Conservation (phyloP, 1,284 basidiomycete species). For the Apiotrichum domesticum region DNA sequence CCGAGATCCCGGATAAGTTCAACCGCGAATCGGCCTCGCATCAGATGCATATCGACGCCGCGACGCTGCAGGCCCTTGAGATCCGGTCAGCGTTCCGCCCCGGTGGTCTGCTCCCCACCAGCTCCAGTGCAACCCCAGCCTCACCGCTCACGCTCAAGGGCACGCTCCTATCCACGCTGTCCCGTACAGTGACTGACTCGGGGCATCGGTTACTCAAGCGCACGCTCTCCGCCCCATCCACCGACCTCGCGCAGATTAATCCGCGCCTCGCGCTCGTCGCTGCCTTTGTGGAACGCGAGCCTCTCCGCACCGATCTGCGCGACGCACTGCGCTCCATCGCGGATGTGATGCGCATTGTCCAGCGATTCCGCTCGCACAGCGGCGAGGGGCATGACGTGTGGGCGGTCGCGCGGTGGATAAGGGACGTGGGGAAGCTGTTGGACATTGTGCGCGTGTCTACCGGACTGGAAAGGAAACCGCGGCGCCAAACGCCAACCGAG, state of each 20-base stretch:
- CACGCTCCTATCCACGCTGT: conserved; percentile 69
- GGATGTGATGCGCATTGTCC: conserved; percentile 71
- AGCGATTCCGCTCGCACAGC: conserved; percentile 66
- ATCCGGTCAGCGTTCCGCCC: conserved; percentile 71
- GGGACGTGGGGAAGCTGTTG: conserved; percentile 25
- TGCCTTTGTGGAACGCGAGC: conserved; percentile 60
- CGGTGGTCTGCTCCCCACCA: conserved; percentile 52
- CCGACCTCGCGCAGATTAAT: conserved; percentile 65
- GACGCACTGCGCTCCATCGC: conserved; percentile 57
- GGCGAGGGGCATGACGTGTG: conserved; percentile 57
- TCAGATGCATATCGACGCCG: conserved; percentile 82
- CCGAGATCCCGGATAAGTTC: conserved; percentile 56
- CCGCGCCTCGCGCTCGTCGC: conserved; percentile 72
- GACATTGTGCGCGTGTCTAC: conserved; percentile 13
- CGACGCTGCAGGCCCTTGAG: conserved; percentile 83
- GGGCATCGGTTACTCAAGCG: conserved; percentile 65
- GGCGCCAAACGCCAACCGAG: background rate
- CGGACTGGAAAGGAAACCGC: conserved; percentile 3
- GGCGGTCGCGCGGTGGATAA: conserved; percentile 37
- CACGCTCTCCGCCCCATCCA: conserved; percentile 58
- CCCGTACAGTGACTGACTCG: conserved; percentile 70
- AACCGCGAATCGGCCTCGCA: conserved; percentile 55
- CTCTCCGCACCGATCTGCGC: conserved; percentile 64
- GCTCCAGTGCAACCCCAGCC: conserved; percentile 3
- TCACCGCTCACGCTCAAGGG: conserved; percentile 40